A percentile compares a stretch with the other conserved stretches of the same genome.
Conservation (phyloP, 805 yeast species). For the Monosporozyma yasuniensis region DNA sequence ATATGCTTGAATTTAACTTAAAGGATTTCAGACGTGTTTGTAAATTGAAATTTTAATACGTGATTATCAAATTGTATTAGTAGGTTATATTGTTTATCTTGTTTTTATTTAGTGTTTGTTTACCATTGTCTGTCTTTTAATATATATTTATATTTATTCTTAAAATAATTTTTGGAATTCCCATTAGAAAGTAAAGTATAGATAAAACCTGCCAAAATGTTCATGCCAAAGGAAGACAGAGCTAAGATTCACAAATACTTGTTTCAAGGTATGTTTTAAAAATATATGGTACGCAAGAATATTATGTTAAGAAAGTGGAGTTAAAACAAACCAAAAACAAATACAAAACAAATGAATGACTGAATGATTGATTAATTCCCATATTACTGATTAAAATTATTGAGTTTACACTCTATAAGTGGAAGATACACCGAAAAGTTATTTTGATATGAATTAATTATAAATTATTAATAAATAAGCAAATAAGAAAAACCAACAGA, state of each 20-base stretch:
- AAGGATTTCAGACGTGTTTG: not conserved
- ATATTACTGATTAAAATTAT: too few species aligned
- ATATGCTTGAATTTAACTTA: not conserved
- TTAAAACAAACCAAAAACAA: not conserved
- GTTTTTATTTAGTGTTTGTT: not conserved
- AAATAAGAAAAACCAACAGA: too few species aligned
- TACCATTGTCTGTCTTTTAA: not conserved
- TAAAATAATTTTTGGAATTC: not conserved
- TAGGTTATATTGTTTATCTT: not conserved
- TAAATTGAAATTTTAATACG: too few species aligned
- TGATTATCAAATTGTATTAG: too few species aligned
- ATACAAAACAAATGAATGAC: not conserved
- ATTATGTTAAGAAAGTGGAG: not conserved
- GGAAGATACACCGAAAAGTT: too few species aligned
- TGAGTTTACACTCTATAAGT: too few species aligned
- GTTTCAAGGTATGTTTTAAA: constrained; percentile 80
- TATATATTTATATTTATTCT: too few species aligned
- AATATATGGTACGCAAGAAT: not conserved
- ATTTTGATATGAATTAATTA: too few species aligned
- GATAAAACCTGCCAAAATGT: constrained; percentile 48
- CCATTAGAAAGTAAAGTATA: not conserved
- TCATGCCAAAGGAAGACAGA: constrained; percentile 99
- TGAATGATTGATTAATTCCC: not conserved
- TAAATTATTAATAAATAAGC: too few species aligned
- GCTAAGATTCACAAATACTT: constrained; percentile 98